phyloP scores from a whole-genome alignment of 2,329 filamentous ascomycete genomes.

The Venturia effusa region DNA sequence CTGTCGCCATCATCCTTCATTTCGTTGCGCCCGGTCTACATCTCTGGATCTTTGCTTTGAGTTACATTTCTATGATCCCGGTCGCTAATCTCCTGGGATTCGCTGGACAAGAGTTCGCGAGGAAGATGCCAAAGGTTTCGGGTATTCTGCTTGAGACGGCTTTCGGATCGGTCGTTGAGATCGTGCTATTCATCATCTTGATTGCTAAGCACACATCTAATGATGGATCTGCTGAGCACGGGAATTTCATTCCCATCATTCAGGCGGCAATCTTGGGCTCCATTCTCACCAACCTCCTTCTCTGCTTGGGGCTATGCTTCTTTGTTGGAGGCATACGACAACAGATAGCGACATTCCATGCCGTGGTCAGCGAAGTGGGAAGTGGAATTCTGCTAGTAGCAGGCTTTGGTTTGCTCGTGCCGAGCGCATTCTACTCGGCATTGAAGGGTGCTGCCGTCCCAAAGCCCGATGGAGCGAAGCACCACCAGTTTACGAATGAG shows the following conservation, averaged over 20 bases:
- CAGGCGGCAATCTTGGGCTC: conserved; percentile 75
- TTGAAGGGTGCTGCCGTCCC: conserved; percentile 5
- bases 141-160: conserved; percentile 44
- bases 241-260: conserved; percentile 43
- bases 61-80: conserved; percentile 41
- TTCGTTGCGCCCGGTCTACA: conserved; percentile 22
- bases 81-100: conserved; percentile 44
- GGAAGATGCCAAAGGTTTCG: conserved; percentile 64
- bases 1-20: conserved; percentile 35
- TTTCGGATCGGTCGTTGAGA: conserved; percentile 62
- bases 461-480: background rate
- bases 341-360: conserved; percentile 60
- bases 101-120: conserved; percentile 58
- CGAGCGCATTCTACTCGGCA: conserved; percentile 11
- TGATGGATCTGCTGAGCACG: conserved; percentile 6
- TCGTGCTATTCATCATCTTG: conserved; percentile 7
- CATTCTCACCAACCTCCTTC: conserved; percentile 67
- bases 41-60: conserved; percentile 36
- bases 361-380: conserved; percentile 68
- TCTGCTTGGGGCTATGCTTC: conserved; percentile 77
- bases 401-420: conserved; percentile 35
- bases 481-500: conserved; percentile 21
- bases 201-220: background rate
- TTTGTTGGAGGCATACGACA: conserved; percentile 61
- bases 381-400: conserved; percentile 67